Evolutionary conservation across 106 monocot genomes (phyloP), one percentile per base, ranked within the genome.

Genomic region (Dioscorea alata): DNA sequence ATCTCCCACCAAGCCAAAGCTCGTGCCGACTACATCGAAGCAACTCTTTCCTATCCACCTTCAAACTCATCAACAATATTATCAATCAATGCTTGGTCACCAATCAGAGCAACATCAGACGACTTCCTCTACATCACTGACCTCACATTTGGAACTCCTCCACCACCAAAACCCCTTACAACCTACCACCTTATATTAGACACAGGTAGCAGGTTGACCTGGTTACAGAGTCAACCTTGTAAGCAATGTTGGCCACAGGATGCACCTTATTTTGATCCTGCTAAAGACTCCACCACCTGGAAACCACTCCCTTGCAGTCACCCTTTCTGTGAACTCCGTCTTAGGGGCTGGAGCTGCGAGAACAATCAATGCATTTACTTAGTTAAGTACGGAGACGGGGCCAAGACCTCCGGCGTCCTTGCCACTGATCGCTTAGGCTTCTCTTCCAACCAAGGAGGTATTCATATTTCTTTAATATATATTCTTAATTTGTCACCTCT

Each of bases 181-280:
- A 63, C 12, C 7, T 63, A 63, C 33, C 63, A 63, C 33, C 17
- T 33, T 28, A 33, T 63, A 12, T 32, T 63, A 32, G 63, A 63
- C 33, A 34, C 63, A 13, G 28, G 31, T 4, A 63, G 63, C 34
- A 16, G 33, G 28, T 32, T 63, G 4, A 28, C 33, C 32, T 63
- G 63, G 63, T 4, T 63, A 10, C 63, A 63, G n/a, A 32, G 63
- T 34, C 32, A 31, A n/a, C 63, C 63, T 15, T 63, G 33, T 15
- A 31, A 13, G 6, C 8, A 12, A 32, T 63, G 63, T 12, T 63
- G 63, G 63, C 1, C 12, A 8, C 63, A 63, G 34, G 4, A 19
- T 7, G 4, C 63, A 13, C 24, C 63, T 8, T 13, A 28, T 17
- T 62, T 62, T 28, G 61, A 63, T 32, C 63, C 63, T 17, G 8